Base-by-base conservation (phyloP, 2,329 filamentous ascomycete species). In the Xylaria sp. region DNA sequence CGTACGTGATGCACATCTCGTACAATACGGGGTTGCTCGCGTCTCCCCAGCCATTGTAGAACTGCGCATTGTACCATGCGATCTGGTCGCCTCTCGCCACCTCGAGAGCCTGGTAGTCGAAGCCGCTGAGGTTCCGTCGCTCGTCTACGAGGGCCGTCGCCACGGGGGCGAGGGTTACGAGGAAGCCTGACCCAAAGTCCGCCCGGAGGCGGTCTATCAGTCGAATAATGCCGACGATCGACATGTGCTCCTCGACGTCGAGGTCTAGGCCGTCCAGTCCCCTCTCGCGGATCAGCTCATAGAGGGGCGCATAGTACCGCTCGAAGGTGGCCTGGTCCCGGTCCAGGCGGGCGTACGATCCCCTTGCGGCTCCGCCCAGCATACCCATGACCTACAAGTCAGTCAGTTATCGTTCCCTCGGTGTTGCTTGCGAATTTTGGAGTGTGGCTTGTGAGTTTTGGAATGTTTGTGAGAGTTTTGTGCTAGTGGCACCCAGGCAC, bases 31-130 rank as follows among this genome's bases (percentile, higher is more conserved):
- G 80, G 61, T 83, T 86, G 33, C 84, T 81, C 0, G 89, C 88
- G 58, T 89, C 88, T 4, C 92, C 91, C 92, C 93, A 95, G 0
- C 92, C 92, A 75, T 92, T 93, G 82, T 96, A 95, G 79, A 95
- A 94, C 75, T 95, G 93, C 13, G 90, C 85, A 74, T 95, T 94
- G 77, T 95, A 95, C 91, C 92, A 96, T 1, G 85, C 86, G 26
- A 95, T 91, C 69, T 90, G 85, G 17, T 78, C 77, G 0, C 89
- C 89, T 26, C 89, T 83, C 79, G 86, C 83, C 33, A 85, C 84
- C 77, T 95, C 92, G 6, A 95, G 83, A 44, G 88, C 85, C 36
- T 88, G 85, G 78, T 96, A 94, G 73, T 89, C 87, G 77, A 95
- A 95, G 0, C 92, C 93, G 56, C 89, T 92, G 0, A 96, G 82